Evolutionary conservation across 78 protist genomes (phyloP).

Genomic region (Chrysochromulina tobinii): DNA sequence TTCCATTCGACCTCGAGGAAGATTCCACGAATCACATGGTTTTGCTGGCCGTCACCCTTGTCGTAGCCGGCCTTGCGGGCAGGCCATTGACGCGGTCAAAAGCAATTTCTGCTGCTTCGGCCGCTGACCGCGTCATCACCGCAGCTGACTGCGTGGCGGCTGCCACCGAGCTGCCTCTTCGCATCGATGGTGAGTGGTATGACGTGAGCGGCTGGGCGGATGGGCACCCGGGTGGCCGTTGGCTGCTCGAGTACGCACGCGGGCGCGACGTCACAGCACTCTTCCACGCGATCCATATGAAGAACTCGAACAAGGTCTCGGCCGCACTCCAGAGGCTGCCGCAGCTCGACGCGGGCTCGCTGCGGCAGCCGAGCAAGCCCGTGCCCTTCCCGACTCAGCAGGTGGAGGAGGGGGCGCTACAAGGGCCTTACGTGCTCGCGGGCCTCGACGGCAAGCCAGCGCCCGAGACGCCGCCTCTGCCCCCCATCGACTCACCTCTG

Average conservation of each 20-base stretch:
- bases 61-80: no score
- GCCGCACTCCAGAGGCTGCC: not conserved
- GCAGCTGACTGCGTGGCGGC: no score
- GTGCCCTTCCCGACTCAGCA: not conserved
- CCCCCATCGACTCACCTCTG: not conserved
- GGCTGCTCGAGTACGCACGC: not conserved
- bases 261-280: constrained; percentile 17
- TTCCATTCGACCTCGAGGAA: no score
- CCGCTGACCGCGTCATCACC: no score
- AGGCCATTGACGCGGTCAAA: no score
- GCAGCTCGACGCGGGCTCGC: not conserved
- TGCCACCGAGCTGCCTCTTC: not conserved
- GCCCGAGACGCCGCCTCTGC: not conserved
- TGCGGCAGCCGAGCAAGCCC: no score
- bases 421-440: not conserved
- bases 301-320: not conserved
- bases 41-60: no score
- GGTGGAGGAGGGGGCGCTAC: not conserved
- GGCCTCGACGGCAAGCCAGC: not conserved
- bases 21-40: no score
- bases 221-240: not conserved
- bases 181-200: constrained; percentile 16
- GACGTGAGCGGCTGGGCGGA: not conserved
- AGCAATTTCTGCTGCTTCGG: no score
- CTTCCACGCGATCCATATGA: not conserved